Evolutionary conservation across 495 filamentous ascomycete species (phyloP).

Genomic region (Delitschia confertaspora): DNA sequence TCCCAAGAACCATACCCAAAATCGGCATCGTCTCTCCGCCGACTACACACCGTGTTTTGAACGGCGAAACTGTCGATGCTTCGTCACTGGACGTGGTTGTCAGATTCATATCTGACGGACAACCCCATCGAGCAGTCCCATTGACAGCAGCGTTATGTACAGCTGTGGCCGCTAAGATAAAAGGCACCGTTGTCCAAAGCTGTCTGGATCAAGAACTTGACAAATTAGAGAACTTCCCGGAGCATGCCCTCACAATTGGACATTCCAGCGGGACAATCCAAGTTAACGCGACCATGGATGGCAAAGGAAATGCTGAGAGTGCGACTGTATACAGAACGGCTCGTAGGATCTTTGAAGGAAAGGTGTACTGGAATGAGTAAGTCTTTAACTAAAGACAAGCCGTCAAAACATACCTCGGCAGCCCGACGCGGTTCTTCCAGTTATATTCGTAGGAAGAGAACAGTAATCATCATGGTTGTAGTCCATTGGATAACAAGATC

Average conservation of each 20-base stretch:
- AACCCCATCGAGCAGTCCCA: conserved; percentile 57
- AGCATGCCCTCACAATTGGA: conserved; percentile 43
- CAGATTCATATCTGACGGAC: conserved; percentile 40
- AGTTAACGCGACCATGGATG: conserved; percentile 42
- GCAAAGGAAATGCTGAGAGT: conserved; percentile 36
- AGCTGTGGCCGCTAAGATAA: conserved; percentile 47
- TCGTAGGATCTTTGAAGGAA: conserved; percentile 48
- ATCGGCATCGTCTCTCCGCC: conserved; percentile 51
- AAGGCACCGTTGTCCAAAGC: conserved; percentile 42
- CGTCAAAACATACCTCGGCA: no score
- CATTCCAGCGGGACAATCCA: conserved; percentile 54
- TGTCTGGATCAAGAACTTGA: no score
- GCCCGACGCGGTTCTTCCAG: no score
- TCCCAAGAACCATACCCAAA: conserved; percentile 56
- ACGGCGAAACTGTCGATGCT: conserved; percentile 25
- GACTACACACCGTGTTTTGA: conserved; percentile 34
- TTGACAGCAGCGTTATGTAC: conserved; percentile 53
- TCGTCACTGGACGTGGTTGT: conserved; percentile 22
- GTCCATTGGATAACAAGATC: no score
- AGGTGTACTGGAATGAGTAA: conserved; percentile 42
- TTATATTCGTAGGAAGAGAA: no score
- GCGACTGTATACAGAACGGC: conserved; percentile 48
- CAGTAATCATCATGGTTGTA: no score
- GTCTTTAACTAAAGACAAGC: background rate
- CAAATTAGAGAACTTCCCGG: background rate